A percentile compares a stretch with the other conserved stretches of the same genome.
Evolutionary conservation across 1,284 basidiomycete species (phyloP).

Genomic region (Ustilago lituana): DNA sequence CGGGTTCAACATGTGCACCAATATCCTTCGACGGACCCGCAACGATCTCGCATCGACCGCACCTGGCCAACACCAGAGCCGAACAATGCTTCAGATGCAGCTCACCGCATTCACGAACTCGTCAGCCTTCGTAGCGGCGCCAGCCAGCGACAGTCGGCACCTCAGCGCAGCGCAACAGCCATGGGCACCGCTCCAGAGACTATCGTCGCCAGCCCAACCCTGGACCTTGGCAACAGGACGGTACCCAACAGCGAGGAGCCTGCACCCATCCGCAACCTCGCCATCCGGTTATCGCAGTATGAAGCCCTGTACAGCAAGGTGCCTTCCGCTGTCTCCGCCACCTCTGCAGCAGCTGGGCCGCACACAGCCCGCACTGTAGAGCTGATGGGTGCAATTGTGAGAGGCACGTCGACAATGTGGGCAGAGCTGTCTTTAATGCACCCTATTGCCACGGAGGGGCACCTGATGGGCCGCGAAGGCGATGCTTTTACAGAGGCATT

Average conservation of each 20-base stretch:
- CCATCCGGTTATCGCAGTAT: slow-evolving; percentile 38
- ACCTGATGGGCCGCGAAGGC: slow-evolving; percentile 31
- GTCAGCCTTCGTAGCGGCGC: slow-evolving; percentile 21
- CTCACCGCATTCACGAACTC: slow-evolving; percentile 35
- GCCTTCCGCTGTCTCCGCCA: slow-evolving; percentile 15
- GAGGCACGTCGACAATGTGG: slow-evolving; percentile 41
- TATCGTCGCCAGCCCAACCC: background rate
- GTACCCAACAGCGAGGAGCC: slow-evolving; percentile 21
- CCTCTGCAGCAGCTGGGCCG: slow-evolving; percentile 13
- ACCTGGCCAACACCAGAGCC: slow-evolving; percentile 15
- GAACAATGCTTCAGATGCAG: slow-evolving; percentile 26
- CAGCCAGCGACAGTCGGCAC: slow-evolving; percentile 1
- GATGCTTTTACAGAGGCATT: slow-evolving; percentile 40
- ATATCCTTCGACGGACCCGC: slow-evolving; percentile 39
- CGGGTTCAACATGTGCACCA: slow-evolving; percentile 20
- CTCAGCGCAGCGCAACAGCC: slow-evolving; percentile 27
- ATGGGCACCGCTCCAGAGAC: slow-evolving; percentile 22
- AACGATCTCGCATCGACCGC: slow-evolving; percentile 26
- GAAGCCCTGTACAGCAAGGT: slow-evolving; percentile 39
- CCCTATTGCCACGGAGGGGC: slow-evolving; percentile 41
- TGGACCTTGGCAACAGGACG: background rate
- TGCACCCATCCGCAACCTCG: slow-evolving; percentile 42
- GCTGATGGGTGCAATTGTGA: slow-evolving; percentile 41
- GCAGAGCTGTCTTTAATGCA: slow-evolving; percentile 42
- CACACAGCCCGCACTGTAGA: slow-evolving; percentile 33